phyloP scores from a whole-genome alignment of 2,329 filamentous ascomycete genomes.

The Cercospora sp. region DNA sequence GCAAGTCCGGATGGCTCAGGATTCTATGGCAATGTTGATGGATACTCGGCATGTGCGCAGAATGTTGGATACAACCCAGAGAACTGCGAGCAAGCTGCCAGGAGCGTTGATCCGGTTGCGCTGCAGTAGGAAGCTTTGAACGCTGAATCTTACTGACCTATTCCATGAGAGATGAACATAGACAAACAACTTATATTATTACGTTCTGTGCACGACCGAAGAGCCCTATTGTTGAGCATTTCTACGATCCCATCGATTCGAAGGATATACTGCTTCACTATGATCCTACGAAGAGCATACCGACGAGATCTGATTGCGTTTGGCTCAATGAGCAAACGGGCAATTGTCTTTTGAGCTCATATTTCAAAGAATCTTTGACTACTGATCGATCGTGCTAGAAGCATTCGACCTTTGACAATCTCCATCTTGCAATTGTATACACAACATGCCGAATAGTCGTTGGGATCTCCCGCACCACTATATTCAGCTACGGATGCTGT shows the following conservation, averaged over 20 bases:
- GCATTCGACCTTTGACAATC: no score
- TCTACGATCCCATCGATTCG: not conserved
- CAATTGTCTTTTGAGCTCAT: not conserved
- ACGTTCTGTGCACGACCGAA: not conserved
- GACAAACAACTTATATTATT: not conserved
- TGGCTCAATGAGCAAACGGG: not conserved
- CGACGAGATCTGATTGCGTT: not conserved
- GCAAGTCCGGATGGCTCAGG: slow-evolving; percentile 27
- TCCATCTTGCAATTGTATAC: no score
- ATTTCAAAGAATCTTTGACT: no score
- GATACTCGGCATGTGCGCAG: slow-evolving; percentile 29
- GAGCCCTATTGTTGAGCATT: not conserved
- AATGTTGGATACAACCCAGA: slow-evolving; percentile 29
- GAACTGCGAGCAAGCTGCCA: slow-evolving; percentile 27
- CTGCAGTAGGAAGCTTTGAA: slow-evolving; percentile 6
- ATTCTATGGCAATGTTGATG: slow-evolving; percentile 25
- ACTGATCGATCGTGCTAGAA: no score
- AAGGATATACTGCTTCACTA: not conserved
- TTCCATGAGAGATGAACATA: not conserved
- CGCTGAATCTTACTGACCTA: not conserved
- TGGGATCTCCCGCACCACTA: no score
- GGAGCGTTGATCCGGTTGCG: slow-evolving; percentile 23
- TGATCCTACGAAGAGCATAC: not conserved
- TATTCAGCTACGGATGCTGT: no score
- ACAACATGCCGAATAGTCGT: no score